Percentiles rank a stretch among this genome's conserved stretches.
These are phyloP conservation scores for Sparassis latifolia DNA, from an alignment of 1,284 basidiomycete genomes.

Conservation along the genomic window DNA sequence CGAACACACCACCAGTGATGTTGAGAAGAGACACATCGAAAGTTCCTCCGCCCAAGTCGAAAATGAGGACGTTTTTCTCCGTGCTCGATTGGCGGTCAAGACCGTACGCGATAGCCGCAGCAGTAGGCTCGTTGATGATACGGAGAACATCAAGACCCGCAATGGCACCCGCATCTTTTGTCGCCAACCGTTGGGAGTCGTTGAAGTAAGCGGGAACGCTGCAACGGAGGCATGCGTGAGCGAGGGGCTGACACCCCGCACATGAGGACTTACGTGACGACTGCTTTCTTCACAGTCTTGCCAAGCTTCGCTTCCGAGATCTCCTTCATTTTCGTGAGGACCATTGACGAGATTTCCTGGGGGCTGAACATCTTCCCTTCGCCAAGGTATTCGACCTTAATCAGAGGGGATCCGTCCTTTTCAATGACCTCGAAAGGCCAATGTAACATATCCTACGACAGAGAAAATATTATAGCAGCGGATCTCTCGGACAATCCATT, in stretches of 20 bases:
- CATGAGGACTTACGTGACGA: constrained; percentile 66
- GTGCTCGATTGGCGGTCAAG: constrained; percentile 84
- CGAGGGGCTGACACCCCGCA: constrained; percentile 4
- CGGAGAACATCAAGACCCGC: constrained; percentile 92
- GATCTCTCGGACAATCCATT: neutral
- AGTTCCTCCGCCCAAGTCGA: constrained; percentile 98
- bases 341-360: constrained; percentile 98
- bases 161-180: constrained; percentile 93
- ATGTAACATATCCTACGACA: constrained; percentile 71
- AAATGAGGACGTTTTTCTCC: constrained; percentile 99
- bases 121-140: constrained; percentile 97
- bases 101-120: constrained; percentile 92
- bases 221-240: constrained; percentile 3
- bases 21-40: constrained; percentile 98
- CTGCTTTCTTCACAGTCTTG: constrained; percentile 92
- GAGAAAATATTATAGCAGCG: neutral
- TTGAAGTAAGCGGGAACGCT: constrained; percentile 97
- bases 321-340: constrained; percentile 98
- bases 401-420: constrained; percentile 92
- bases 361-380: constrained; percentile 96
- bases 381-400: constrained; percentile 90
- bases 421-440: constrained; percentile 95
- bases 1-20: constrained; percentile 95
- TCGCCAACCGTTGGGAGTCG: constrained; percentile 92
- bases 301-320: constrained; percentile 98